Conservation (phyloP, 2,329 filamentous ascomycete genomes). For the Allantophomopsis cytisporea region DNA sequence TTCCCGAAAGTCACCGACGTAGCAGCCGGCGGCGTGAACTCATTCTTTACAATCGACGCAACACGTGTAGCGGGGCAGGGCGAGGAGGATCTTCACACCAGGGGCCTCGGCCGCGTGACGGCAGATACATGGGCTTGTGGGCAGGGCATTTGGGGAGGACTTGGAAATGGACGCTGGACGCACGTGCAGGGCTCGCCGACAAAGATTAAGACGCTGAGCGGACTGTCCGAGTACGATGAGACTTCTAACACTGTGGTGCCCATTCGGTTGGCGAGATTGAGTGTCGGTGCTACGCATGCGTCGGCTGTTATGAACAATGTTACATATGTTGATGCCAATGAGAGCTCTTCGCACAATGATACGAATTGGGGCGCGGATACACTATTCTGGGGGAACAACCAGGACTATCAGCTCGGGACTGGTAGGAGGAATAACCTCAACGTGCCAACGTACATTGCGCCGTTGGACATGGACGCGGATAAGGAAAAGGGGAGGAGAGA, state of each 20-base stretch:
- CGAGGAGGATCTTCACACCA: slow-evolving; percentile 19
- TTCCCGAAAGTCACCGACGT: slow-evolving; percentile 59
- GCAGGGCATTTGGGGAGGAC: slow-evolving; percentile 67
- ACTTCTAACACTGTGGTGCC: slow-evolving; percentile 50
- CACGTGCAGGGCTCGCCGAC: slow-evolving; percentile 67
- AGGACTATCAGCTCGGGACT: slow-evolving; percentile 84
- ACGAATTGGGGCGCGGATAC: slow-evolving; percentile 84
- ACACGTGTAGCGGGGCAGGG: slow-evolving; percentile 36
- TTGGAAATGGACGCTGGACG: slow-evolving; percentile 82
- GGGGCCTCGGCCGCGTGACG: slow-evolving; percentile 38
- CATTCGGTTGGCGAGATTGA: slow-evolving; percentile 62
- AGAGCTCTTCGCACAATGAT: slow-evolving; percentile 43
- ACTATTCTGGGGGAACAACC: slow-evolving; percentile 90
- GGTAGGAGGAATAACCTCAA: slow-evolving; percentile 74
- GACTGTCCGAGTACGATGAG: slow-evolving; percentile 82
- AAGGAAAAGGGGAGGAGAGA: slow-evolving; percentile 48
- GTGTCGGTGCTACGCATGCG: slow-evolving; percentile 67
- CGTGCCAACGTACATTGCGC: slow-evolving; percentile 64
- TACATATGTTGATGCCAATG: slow-evolving; percentile 39
- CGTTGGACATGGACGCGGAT: slow-evolving; percentile 54
- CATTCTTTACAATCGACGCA: slow-evolving; percentile 77
- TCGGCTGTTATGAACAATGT: slow-evolving; percentile 76
- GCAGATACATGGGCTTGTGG: slow-evolving; percentile 82
- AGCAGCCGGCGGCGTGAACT: slow-evolving; percentile 75
- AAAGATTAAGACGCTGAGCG: slow-evolving; percentile 74